Evolutionary conservation across 2,329 filamentous ascomycete genomes (phyloP).

Genomic region (Talaromyces pinophilus): DNA sequence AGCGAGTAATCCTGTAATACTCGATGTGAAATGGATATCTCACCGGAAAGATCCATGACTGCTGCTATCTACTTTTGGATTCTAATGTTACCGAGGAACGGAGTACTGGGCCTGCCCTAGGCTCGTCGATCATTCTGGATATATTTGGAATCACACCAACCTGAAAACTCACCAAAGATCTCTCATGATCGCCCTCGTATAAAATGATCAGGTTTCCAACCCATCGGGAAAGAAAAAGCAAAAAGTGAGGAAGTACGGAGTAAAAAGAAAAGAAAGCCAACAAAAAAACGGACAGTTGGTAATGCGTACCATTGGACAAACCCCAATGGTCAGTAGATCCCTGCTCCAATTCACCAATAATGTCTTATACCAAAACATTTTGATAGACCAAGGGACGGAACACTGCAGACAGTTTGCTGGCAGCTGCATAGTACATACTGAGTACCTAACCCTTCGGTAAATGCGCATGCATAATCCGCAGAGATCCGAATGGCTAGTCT

Average conservation of each 20-base stretch:
- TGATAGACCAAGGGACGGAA: neutral
- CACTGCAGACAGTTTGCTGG: neutral
- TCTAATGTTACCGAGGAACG: neutral
- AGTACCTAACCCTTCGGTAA: neutral
- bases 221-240: neutral
- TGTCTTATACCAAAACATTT: neutral
- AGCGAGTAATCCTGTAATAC: neutral
- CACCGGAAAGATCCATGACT: neutral
- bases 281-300: neutral
- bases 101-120: neutral
- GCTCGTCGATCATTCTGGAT: neutral
- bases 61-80: neutral
- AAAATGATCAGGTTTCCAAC: too few relatives aligned
- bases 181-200: neutral
- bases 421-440: neutral
- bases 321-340: neutral
- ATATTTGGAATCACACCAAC: neutral
- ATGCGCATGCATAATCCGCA: slow-evolving; percentile 4
- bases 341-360: neutral
- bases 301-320: slow-evolving; percentile 4
- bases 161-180: neutral
- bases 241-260: neutral
- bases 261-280: neutral
- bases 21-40: neutral
- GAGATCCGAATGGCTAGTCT: neutral